Evolutionary conservation across 139 green algal species (phyloP).

Genomic region (Tetraselmis chui): DNA sequence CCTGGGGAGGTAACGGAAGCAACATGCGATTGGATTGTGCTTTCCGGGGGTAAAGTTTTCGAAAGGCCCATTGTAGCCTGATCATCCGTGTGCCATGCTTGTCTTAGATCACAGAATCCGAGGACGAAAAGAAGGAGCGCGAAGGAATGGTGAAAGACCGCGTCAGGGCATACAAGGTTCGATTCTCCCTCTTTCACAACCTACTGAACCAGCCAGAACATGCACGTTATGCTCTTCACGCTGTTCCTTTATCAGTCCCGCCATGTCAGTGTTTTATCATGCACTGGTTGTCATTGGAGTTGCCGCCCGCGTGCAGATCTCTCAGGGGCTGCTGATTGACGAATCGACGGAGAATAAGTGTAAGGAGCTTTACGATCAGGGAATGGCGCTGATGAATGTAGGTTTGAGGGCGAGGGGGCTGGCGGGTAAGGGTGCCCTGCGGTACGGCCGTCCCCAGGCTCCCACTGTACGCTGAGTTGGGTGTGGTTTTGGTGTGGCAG

Average conservation of each 20-base stretch:
- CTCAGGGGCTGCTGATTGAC: constrained; percentile 47
- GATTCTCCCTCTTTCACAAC: too few relatives aligned
- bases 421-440: too few relatives aligned
- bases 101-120: neutral
- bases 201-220: too few relatives aligned
- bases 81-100: neutral
- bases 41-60: too few relatives aligned
- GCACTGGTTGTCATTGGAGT: too few relatives aligned
- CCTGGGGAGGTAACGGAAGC: constrained; percentile 58
- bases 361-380: constrained; percentile 26
- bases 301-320: too few relatives aligned
- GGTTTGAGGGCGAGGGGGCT: too few relatives aligned
- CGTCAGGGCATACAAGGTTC: constrained; percentile 1
- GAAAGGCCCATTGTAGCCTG: too few relatives aligned
- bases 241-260: too few relatives aligned
- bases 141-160: neutral
- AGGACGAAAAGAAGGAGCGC: constrained; percentile 1
- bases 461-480: neutral
- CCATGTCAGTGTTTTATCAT: too few relatives aligned
- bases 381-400: constrained; percentile 38
- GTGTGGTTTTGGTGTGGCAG: constrained; percentile 1
- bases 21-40: too few relatives aligned
- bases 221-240: too few relatives aligned
- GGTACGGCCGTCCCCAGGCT: constrained; percentile 5
- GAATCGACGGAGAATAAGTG: constrained; percentile 28